Percentiles rank a stretch among this genome's conserved stretches.
These are phyloP conservation scores for Geotrichum citri-aurantii DNA, from an alignment of 1,139 yeast genomes.

Conservation along the genomic window DNA sequence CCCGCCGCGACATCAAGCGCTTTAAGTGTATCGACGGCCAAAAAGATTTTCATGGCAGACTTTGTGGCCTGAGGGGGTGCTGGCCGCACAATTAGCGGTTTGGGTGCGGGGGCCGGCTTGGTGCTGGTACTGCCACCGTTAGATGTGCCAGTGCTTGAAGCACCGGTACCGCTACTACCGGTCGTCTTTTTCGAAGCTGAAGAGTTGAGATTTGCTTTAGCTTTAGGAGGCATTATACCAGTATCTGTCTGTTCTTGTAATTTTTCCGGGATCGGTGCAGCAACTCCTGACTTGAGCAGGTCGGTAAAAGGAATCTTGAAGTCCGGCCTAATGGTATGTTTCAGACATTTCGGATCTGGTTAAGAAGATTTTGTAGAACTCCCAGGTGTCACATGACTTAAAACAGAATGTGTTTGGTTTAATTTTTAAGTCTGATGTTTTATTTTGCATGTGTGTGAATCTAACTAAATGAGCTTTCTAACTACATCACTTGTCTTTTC, in stretches of 20 bases:
- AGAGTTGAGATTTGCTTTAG: slow-evolving; percentile 14
- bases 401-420: too few species aligned
- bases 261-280: background rate
- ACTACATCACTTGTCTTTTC: too few species aligned
- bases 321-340: too few species aligned
- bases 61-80: slow-evolving; percentile 27
- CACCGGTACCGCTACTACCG: background rate
- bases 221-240: slow-evolving; percentile 15
- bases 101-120: slow-evolving; percentile 11
- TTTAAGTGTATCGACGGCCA: slow-evolving; percentile 11
- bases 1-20: slow-evolving; percentile 10
- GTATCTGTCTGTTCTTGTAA: background rate
- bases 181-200: slow-evolving; percentile 10
- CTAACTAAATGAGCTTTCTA: too few species aligned
- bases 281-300: too few species aligned
- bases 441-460: too few species aligned
- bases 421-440: too few species aligned
- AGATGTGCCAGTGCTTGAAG: background rate
- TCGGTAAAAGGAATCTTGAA: too few species aligned
- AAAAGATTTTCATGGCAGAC: slow-evolving; percentile 10
- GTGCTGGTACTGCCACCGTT: slow-evolving; percentile 1
- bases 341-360: too few species aligned
- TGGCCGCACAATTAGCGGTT: slow-evolving; percentile 25
- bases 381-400: too few species aligned
- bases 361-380: too few species aligned